Percentiles rank a stretch among this genome's conserved stretches.
These are phyloP conservation scores for Tephrocybe sp. DNA, from an alignment of 768 basidiomycete genomes.

Conservation along the genomic window DNA sequence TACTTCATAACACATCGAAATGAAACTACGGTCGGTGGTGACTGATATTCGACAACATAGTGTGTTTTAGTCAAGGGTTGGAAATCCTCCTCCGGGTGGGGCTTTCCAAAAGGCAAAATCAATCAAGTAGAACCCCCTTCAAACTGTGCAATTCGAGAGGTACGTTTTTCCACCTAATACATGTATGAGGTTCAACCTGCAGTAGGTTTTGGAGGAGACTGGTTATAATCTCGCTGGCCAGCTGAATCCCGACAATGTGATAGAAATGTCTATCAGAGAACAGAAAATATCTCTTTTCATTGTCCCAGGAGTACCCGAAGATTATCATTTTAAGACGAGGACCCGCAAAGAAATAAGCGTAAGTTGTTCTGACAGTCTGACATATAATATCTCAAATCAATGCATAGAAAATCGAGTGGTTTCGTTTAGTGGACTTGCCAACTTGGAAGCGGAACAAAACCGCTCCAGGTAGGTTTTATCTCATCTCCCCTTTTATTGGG, in stretches of 20 bases:
- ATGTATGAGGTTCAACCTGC: constrained; percentile 6
- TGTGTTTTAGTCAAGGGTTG: constrained; percentile 98
- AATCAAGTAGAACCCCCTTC: constrained; percentile 86
- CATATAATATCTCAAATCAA: constrained; percentile 14
- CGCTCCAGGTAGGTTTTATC: constrained; percentile 80
- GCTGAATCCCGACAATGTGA: constrained; percentile 62
- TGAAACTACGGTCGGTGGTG: constrained; percentile 6
- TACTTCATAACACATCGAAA: no score
- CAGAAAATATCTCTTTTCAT: constrained; percentile 91
- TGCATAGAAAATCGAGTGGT: constrained; percentile 93
- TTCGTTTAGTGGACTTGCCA: constrained; percentile 82
- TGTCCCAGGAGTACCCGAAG: constrained; percentile 84
- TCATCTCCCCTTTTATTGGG: constrained; percentile 93
- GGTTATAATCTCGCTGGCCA: constrained; percentile 84
- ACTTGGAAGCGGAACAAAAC: constrained; percentile 84
- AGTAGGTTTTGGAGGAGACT: constrained; percentile 92
- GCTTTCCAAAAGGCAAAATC: constrained; percentile 99
- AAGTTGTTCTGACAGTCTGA: constrained; percentile 24
- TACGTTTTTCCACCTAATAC: constrained; percentile 32
- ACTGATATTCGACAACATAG: constrained; percentile 40
- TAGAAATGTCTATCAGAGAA: constrained; percentile 85
- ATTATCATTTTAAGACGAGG: constrained; percentile 86
- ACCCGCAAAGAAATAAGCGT: constrained; percentile 99
- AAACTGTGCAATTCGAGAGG: constrained; percentile 90
- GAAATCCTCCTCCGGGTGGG: constrained; percentile 96